phyloP scores from a whole-genome alignment of 371 early-diverging fungal species.

The Mucor piriformis region DNA sequence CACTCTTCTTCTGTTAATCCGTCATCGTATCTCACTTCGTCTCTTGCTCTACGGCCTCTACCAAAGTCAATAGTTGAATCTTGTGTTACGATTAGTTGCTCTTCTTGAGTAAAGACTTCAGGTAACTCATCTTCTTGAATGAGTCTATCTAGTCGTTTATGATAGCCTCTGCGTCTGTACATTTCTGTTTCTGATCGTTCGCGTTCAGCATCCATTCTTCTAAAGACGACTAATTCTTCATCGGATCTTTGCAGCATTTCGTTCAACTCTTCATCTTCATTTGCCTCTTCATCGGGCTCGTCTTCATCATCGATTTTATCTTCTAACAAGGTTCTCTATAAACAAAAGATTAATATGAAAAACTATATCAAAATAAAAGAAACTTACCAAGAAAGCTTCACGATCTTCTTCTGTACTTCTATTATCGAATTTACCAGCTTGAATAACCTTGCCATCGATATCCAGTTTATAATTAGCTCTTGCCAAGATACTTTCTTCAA shows the following conservation, averaged over 20 bases:
- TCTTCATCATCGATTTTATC: slow-evolving; percentile 63
- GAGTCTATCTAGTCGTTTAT: slow-evolving; percentile 68
- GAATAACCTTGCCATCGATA: slow-evolving; percentile 98
- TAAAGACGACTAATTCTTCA: slow-evolving; percentile 36
- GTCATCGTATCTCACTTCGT: slow-evolving; percentile 86
- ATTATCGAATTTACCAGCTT: slow-evolving; percentile 98
- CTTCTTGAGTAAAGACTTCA: slow-evolving; percentile 69
- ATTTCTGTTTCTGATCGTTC: slow-evolving; percentile 27
- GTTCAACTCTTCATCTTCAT: slow-evolving; percentile 77
- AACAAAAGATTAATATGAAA: background rate
- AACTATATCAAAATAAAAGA: background rate
- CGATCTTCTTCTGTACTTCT: slow-evolving; percentile 94
- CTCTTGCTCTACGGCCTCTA: slow-evolving; percentile 71
- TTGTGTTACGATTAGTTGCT: slow-evolving; percentile 55
- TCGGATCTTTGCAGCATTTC: slow-evolving; percentile 44
- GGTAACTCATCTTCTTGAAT: slow-evolving; percentile 89
- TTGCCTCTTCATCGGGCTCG: slow-evolving; percentile 59
- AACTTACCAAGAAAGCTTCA: slow-evolving; percentile 70
- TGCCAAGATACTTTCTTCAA: slow-evolving; percentile 97
- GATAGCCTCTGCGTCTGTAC: slow-evolving; percentile 34
- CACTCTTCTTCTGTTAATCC: slow-evolving; percentile 95
- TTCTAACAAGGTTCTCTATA: slow-evolving; percentile 71
- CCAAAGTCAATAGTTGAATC: slow-evolving; percentile 50
- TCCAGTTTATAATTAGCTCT: slow-evolving; percentile 95
- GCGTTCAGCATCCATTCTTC: slow-evolving; percentile 49